These are phyloP conservation scores for Trichoderma sp. DNA, from an alignment of 2,329 filamentous ascomycete species.

Conservation along the genomic window DNA sequence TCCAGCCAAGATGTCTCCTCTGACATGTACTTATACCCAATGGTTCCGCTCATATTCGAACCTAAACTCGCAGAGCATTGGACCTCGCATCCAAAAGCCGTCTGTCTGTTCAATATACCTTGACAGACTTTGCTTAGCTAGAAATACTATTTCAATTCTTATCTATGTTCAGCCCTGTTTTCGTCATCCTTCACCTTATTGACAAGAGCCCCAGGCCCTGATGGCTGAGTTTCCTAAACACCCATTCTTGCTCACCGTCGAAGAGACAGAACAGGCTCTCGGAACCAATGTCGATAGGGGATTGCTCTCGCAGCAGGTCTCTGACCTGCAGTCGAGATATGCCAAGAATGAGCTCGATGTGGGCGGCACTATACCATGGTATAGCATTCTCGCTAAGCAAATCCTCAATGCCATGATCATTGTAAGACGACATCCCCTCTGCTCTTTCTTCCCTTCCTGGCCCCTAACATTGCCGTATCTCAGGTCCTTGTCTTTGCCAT, in stretches of 20 bases:
- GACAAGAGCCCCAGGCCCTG: neutral
- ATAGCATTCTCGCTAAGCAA: constrained; percentile 70
- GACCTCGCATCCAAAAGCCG: neutral
- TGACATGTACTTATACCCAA: neutral
- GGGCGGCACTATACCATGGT: constrained; percentile 62
- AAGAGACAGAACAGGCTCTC: constrained; percentile 61
- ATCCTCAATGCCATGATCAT: constrained; percentile 76
- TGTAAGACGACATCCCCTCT: constrained; percentile 38
- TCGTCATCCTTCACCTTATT: neutral
- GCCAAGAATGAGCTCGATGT: constrained; percentile 70
- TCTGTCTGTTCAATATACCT: neutral
- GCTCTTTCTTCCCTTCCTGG: neutral
- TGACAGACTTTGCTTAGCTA: neutral
- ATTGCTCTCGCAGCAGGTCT: constrained; percentile 58
- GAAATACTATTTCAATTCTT: neutral
- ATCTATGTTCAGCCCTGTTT: neutral
- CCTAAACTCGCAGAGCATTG: neutral
- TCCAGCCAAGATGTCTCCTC: neutral
- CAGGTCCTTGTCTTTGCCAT: constrained; percentile 75
- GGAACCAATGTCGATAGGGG: constrained; percentile 65
- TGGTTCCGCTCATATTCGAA: neutral
- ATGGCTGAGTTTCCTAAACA: constrained; percentile 49
- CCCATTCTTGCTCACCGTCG: constrained; percentile 58
- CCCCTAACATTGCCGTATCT: neutral
- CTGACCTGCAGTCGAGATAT: constrained; percentile 55